Evolutionary conservation across 2,329 filamentous ascomycete species (phyloP).

Genomic region (Venturia effusa): DNA sequence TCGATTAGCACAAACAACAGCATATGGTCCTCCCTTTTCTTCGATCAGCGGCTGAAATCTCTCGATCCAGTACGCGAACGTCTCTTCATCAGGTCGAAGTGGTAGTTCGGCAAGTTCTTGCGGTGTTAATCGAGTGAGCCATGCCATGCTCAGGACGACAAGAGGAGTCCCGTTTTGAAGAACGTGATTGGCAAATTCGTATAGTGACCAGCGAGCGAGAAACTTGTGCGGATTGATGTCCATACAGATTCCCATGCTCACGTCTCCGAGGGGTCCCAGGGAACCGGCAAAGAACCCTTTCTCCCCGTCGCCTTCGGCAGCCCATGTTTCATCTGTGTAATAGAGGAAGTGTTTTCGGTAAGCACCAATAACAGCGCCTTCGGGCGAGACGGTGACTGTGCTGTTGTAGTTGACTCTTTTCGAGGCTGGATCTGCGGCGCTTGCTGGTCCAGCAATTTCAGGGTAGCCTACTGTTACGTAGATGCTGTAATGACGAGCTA

Average conservation of each 20-base stretch:
- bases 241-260: constrained; percentile 42
- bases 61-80: constrained; percentile 63
- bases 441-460: constrained; percentile 32
- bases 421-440: not conserved
- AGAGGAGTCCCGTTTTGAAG: constrained; percentile 47
- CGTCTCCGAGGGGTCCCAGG: constrained; percentile 24
- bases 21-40: constrained; percentile 44
- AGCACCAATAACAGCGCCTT: constrained; percentile 26
- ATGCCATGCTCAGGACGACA: constrained; percentile 67
- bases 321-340: constrained; percentile 57
- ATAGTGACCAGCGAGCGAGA: constrained; percentile 44
- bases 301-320: constrained; percentile 35
- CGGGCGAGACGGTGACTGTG: constrained; percentile 45
- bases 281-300: constrained; percentile 25
- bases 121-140: constrained; percentile 51
- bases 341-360: constrained; percentile 46
- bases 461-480: constrained; percentile 64
- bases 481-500: constrained; percentile 56
- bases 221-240: constrained; percentile 55
- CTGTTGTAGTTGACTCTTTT: constrained; percentile 42
- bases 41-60: constrained; percentile 51
- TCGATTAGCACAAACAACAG: constrained; percentile 62
- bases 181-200: constrained; percentile 48
- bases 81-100: constrained; percentile 56
- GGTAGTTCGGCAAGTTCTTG: constrained; percentile 36